These are phyloP conservation scores for Pseudogymnoascus sp. DNA, from an alignment of 2,329 filamentous ascomycete genomes.

Conservation along the genomic window DNA sequence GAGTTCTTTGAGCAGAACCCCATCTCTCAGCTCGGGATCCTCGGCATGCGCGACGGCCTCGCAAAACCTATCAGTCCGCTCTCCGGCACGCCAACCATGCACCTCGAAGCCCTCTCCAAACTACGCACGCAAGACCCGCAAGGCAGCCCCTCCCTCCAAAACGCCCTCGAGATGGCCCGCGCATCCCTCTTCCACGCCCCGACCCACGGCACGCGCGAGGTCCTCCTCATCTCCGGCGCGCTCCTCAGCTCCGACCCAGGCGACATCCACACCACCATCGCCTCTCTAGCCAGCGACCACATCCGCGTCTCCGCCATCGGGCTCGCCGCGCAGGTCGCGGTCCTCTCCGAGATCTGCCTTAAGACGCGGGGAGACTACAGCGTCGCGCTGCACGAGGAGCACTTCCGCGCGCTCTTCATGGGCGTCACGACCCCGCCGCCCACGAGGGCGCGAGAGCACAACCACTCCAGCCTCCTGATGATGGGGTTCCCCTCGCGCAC, in stretches of 20 bases:
- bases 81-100: constrained; percentile 82
- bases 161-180: constrained; percentile 90
- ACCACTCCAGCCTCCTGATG: constrained; percentile 66
- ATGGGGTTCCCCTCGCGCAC: constrained; percentile 95
- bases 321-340: constrained; percentile 81
- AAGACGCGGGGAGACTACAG: constrained; percentile 87
- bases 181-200: constrained; percentile 89
- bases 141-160: constrained; percentile 77
- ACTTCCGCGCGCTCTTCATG: constrained; percentile 85
- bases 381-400: constrained; percentile 76
- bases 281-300: constrained; percentile 66
- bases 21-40: constrained; percentile 86
- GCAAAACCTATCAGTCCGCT: constrained; percentile 81
- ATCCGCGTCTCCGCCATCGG: constrained; percentile 87
- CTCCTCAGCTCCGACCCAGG: constrained; percentile 85
- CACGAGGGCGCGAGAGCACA: constrained; percentile 55
- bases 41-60: constrained; percentile 89
- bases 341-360: constrained; percentile 82
- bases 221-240: constrained; percentile 86
- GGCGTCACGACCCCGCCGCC: constrained; percentile 82
- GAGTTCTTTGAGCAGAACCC: constrained; percentile 99
- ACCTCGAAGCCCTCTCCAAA: constrained; percentile 65
- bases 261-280: constrained; percentile 88
- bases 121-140: constrained; percentile 60
- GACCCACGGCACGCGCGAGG: constrained; percentile 84